phyloP scores from a whole-genome alignment of 495 filamentous ascomycete genomes.

The Penicillium samsonianum region DNA sequence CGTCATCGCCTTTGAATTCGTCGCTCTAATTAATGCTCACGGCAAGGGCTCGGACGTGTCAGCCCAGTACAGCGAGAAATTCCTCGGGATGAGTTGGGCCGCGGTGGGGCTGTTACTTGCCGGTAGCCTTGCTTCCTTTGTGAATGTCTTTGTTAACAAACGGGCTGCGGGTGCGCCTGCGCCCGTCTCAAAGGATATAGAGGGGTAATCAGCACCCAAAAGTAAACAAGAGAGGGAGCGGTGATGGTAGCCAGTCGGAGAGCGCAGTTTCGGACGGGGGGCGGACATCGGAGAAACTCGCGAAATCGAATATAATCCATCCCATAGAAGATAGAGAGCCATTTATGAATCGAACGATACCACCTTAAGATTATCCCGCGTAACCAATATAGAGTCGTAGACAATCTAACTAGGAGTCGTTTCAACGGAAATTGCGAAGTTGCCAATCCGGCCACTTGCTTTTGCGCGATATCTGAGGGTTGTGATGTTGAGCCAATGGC shows the following conservation, averaged over 20 bases:
- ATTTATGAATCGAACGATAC: constrained; percentile 21
- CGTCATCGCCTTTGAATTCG: constrained; percentile 57
- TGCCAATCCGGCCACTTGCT: constrained; percentile 14
- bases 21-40: constrained; percentile 58
- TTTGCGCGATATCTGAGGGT: constrained; percentile 9
- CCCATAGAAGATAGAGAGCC: constrained; percentile 6
- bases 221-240: background rate
- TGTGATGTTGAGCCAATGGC: background rate
- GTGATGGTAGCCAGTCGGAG: constrained; percentile 9
- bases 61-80: constrained; percentile 55
- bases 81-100: constrained; percentile 63
- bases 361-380: constrained; percentile 2
- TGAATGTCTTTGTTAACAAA: constrained; percentile 30
- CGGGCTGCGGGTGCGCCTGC: constrained; percentile 7
- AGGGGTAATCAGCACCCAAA: constrained; percentile 15
- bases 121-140: constrained; percentile 30
- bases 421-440: constrained; percentile 12
- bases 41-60: constrained; percentile 55
- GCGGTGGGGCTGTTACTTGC: constrained; percentile 52
- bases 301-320: constrained; percentile 9
- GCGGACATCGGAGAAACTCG: constrained; percentile 25
- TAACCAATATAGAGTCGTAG: background rate
- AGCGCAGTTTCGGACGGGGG: background rate
- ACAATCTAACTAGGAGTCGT: constrained; percentile 1
- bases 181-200: constrained; percentile 23